A percentile compares a stretch with the other conserved stretches of the same genome.
Evolutionary conservation across 805 yeast genomes (phyloP).

Genomic region (Candida andamanensis): DNA sequence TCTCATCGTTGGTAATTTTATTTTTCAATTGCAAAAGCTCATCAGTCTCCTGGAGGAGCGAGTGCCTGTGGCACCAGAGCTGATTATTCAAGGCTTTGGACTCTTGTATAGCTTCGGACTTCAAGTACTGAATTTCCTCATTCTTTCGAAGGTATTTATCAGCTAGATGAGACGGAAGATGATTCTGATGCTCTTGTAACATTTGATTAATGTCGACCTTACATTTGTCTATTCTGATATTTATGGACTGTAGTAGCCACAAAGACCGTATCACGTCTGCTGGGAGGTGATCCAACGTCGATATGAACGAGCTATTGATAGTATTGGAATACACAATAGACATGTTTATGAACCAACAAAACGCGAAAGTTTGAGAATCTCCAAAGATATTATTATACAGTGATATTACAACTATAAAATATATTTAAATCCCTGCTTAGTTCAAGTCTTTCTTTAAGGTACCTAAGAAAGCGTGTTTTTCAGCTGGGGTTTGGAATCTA

Average conservation of each 20-base stretch:
- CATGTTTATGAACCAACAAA: conserved; percentile 1
- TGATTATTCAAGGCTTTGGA: conserved; percentile 25
- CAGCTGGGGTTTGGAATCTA: conserved; percentile 99
- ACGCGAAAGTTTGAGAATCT: no score
- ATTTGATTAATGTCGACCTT: conserved; percentile 16
- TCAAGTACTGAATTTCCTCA: neutral
- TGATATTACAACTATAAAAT: conserved; percentile 1
- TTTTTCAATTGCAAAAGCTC: conserved; percentile 17
- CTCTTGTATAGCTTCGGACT: conserved; percentile 22
- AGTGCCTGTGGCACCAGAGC: conserved; percentile 22
- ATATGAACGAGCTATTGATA: conserved; percentile 28
- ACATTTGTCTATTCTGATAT: conserved; percentile 21
- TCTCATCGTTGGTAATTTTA: conserved; percentile 6
- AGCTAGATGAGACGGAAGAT: neutral
- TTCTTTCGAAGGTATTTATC: neutral
- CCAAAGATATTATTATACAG: no score
- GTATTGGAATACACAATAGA: conserved; percentile 6
- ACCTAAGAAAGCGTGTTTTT: conserved; percentile 99
- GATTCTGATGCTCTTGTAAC: conserved; percentile 10
- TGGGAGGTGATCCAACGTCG: conserved; percentile 41
- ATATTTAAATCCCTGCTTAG: conserved; percentile 1
- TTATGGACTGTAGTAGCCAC: conserved; percentile 38
- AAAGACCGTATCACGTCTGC: conserved; percentile 39
- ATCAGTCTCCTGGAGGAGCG: conserved; percentile 7
- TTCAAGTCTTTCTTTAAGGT: conserved; percentile 97